A percentile compares a stretch with the other conserved stretches of the same genome.
Evolutionary conservation across 108 stramenopile species (phyloP).

Genomic region (Nitzschia sp.): DNA sequence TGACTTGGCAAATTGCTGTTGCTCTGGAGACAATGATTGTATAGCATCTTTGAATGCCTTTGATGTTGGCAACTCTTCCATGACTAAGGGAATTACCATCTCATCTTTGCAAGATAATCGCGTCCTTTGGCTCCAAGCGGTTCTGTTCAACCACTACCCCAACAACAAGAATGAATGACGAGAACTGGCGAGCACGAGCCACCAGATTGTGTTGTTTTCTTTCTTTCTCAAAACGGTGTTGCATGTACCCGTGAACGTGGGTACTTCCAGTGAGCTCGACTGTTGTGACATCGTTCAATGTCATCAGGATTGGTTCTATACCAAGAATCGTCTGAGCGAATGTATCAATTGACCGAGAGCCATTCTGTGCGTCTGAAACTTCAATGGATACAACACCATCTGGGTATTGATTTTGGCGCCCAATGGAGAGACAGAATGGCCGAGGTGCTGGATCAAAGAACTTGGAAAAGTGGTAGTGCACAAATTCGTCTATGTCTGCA

Average conservation of each 20-base stretch:
- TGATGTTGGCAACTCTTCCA: slow-evolving; percentile 80
- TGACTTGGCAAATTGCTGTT: slow-evolving; percentile 77
- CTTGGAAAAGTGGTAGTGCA: slow-evolving; percentile 52
- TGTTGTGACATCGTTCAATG: slow-evolving; percentile 45
- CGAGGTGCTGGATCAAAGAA: slow-evolving; percentile 48
- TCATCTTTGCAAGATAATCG: slow-evolving; percentile 88
- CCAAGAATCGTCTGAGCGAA: slow-evolving; percentile 11
- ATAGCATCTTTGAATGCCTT: slow-evolving; percentile 90
- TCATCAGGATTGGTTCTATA: slow-evolving; percentile 26
- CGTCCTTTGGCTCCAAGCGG: slow-evolving; percentile 73
- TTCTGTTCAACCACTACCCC: slow-evolving; percentile 65
- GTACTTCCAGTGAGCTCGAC: slow-evolving; percentile 59
- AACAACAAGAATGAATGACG: slow-evolving; percentile 69
- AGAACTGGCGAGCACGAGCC: slow-evolving; percentile 76
- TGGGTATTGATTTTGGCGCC: slow-evolving; percentile 64
- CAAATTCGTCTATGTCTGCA: slow-evolving; percentile 61
- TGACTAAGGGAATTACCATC: slow-evolving; percentile 68
- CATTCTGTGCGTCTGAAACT: neutral
- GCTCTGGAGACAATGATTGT: slow-evolving; percentile 77
- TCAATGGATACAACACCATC: slow-evolving; percentile 52
- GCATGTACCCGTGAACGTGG: slow-evolving; percentile 69
- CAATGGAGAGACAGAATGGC: slow-evolving; percentile 69
- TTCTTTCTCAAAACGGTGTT: slow-evolving; percentile 29
- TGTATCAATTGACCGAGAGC: slow-evolving; percentile 51
- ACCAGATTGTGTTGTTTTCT: slow-evolving; percentile 14